A percentile compares a stretch with the other conserved stretches of the same genome.
These are phyloP conservation scores for Pyronema domesticum DNA, from an alignment of 495 filamentous ascomycete genomes.

Conservation along the genomic window DNA sequence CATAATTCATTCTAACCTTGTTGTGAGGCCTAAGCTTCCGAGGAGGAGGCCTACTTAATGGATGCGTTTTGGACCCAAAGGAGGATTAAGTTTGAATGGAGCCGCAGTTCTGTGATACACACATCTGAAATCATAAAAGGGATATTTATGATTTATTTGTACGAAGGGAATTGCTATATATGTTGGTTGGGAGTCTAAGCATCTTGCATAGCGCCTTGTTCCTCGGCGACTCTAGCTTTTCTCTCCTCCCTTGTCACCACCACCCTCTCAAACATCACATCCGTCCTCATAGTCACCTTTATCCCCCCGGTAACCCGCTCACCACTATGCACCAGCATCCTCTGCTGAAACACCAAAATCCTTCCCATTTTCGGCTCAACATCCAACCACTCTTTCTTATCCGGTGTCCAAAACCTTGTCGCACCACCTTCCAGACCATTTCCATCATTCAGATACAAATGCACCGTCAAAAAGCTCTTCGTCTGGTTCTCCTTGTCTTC, in stretches of 20 bases:
- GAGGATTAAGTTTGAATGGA: no score
- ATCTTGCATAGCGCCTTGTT: no score
- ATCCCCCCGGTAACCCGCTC: constrained; percentile 38
- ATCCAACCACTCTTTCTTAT: constrained; percentile 28
- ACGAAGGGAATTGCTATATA: no score
- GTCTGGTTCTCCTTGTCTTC: constrained; percentile 4
- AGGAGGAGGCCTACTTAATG: no score
- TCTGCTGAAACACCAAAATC: constrained; percentile 44
- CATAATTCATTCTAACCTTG: no score
- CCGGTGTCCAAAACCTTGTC: constrained; percentile 36
- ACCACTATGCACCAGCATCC: constrained; percentile 37
- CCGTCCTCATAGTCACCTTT: constrained; percentile 44
- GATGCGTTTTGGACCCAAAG: no score
- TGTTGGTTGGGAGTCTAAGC: no score
- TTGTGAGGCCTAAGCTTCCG: no score
- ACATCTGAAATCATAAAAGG: no score
- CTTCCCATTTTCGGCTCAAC: constrained; percentile 39
- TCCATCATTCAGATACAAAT: constrained; percentile 46
- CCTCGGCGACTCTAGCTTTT: no score
- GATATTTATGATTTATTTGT: no score
- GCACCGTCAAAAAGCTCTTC: constrained; percentile 42
- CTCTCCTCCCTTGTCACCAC: constrained; percentile 4
- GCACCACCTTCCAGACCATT: constrained; percentile 29
- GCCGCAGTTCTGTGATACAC: no score
- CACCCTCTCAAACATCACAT: constrained; percentile 38